Conservation (phyloP, 2,329 filamentous ascomycete genomes). For the Aplosporella prunicola region DNA sequence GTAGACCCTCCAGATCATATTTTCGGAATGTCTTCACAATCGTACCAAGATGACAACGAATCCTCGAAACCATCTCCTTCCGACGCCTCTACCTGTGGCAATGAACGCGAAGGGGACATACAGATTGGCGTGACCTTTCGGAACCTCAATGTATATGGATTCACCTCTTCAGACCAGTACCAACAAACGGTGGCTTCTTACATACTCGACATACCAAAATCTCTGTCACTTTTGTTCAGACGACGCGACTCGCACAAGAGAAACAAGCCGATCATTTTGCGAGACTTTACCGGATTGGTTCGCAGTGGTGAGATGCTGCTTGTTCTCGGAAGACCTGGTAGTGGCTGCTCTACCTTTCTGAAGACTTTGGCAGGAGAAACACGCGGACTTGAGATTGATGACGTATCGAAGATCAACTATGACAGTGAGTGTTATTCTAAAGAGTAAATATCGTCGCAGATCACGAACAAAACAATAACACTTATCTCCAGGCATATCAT, state of each 20-base stretch:
- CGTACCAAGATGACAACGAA: too few relatives aligned
- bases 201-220: background rate
- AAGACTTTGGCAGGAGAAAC: conserved; percentile 54
- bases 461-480: background rate
- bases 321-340: conserved; percentile 41
- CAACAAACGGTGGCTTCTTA: background rate
- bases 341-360: conserved; percentile 55
- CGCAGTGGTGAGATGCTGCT: conserved; percentile 41
- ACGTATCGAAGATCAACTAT: conserved; percentile 49
- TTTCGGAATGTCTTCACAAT: too few relatives aligned
- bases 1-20: too few relatives aligned
- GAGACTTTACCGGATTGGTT: conserved; percentile 44
- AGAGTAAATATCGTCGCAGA: background rate
- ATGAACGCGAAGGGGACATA: too few relatives aligned
- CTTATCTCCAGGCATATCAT: conserved; percentile 23
- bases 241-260: conserved; percentile 32
- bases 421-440: conserved; percentile 50
- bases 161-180: too few relatives aligned
- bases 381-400: conserved; percentile 46
- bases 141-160: too few relatives aligned
- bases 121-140: too few relatives aligned
- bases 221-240: too few relatives aligned
- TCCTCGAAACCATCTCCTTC: too few relatives aligned
- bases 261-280: conserved; percentile 46
- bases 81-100: too few relatives aligned